Conservation (phyloP, 2,329 filamentous ascomycete genomes). For the Byssothecium circinans region DNA sequence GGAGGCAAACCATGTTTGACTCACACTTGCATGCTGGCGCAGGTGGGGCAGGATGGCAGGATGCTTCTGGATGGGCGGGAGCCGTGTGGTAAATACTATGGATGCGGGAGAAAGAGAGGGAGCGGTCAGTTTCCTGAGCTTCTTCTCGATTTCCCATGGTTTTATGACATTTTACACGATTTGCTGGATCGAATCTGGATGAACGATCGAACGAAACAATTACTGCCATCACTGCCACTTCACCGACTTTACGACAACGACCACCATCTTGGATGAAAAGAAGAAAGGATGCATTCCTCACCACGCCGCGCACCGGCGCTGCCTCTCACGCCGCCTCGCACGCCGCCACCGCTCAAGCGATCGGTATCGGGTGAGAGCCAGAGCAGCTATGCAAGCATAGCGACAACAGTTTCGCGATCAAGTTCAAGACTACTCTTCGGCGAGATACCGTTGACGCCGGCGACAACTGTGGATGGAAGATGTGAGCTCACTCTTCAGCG, state of each 20-base stretch:
- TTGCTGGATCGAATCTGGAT: conserved; percentile 13
- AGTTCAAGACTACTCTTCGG: conserved; percentile 52
- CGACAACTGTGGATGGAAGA: conserved; percentile 39
- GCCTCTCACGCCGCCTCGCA: conserved; percentile 31
- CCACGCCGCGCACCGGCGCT: background rate
- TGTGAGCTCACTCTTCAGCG: conserved; percentile 29
- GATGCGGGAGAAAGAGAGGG: conserved; percentile 26
- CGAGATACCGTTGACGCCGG: conserved; percentile 51
- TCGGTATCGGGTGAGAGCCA: conserved; percentile 42
- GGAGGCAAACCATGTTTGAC: conserved; percentile 39
- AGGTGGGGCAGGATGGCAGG: background rate
- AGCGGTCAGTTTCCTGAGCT: conserved; percentile 36
- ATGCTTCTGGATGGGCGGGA: background rate
- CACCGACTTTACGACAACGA: conserved; percentile 13
- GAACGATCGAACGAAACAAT: conserved; percentile 5
- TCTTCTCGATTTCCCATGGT: conserved; percentile 7
- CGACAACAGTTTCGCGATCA: conserved; percentile 40
- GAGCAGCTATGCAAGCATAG: conserved; percentile 37
- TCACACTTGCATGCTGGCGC: conserved; percentile 43
- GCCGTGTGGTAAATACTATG: conserved; percentile 32
- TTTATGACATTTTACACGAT: conserved; percentile 4
- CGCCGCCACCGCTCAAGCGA: conserved; percentile 44
- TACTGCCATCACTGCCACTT: background rate
- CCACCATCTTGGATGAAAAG: conserved; percentile 14
- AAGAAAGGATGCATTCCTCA: conserved; percentile 32